Base-by-base conservation (phyloP, 2,329 filamentous ascomycete genomes). In the Shiraia bambusicola region DNA sequence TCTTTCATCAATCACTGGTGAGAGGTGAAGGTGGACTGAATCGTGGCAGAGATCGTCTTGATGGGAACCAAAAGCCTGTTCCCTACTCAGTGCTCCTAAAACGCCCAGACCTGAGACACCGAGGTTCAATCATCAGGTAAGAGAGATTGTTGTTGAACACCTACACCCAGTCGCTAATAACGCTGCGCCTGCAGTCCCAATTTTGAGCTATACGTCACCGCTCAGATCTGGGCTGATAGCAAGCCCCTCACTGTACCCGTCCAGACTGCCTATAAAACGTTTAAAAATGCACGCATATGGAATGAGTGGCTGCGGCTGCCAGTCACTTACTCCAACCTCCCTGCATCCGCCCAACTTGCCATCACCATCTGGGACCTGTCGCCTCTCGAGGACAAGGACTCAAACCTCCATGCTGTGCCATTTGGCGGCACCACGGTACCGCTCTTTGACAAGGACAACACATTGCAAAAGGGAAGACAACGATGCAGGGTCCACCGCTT, bases 361-460 rank as follows among this genome's bases (percentile, higher is more conserved):
- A 88, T 98, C 45, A 98, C 94, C 1, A 73, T 97, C 43, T 98
- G 93, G 93, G 94, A 98, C 63, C 70, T 96, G 12, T 94, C 88
- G 2, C 89, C 91, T 0, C 82, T 84, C 9, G 88, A 87, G 9
- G 84, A 83, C 4, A 76, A 81, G 27, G 81, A 81, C 10, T 81
- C 84, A 4, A 78, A 85, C 40, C 83, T 83, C 13, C 89, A 95
- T 70, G 83, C 88, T 11, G 81, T 95, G 13, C 92, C 93, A 0
- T 98, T 97, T 63, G 93, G 92, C 5, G 93, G 93, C 26, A 97
- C 92, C 0, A 97, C 93, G 0, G 78, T 98, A 40, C 77, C 86
- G 1, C 73, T 98, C n/a, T 98, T 97, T 58, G 93, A 97, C 62
- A 81, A 84, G 38, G 89, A 97, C 55, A 93, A 92, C 44, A 93